Evolutionary conservation across 345 rosid species (phyloP).

Genomic region (Orychophragmus violaceus): DNA sequence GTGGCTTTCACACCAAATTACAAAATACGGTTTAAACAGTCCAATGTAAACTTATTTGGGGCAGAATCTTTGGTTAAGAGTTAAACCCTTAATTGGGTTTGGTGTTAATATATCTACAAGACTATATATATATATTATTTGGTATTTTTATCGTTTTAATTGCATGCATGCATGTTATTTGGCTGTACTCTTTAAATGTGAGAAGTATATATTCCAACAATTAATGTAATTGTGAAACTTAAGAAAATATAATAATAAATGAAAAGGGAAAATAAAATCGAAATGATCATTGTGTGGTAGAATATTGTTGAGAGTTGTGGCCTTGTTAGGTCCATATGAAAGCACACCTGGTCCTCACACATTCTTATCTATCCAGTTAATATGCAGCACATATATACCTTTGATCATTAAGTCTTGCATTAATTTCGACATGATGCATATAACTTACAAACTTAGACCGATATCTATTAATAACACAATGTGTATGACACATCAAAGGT

Average conservation of each 20-base stretch:
- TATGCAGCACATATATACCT: constrained; percentile 15
- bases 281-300: constrained; percentile 13
- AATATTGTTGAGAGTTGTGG: constrained; percentile 22
- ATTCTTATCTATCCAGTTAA: constrained; percentile 8
- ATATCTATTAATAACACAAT: neutral
- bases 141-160: constrained; percentile 19
- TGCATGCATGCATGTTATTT: constrained; percentile 30
- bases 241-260: neutral
- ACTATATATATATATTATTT: too few species aligned
- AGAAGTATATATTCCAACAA: constrained; percentile 32
- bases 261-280: neutral
- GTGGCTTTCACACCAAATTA: constrained; percentile 22
- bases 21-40: constrained; percentile 5
- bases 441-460: neutral
- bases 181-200: constrained; percentile 25
- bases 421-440: constrained; percentile 5
- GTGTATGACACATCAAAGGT: constrained; percentile 1
- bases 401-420: constrained; percentile 12
- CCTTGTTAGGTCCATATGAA: constrained; percentile 21
- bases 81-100: too few species aligned
- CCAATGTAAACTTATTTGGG: constrained; percentile 10
- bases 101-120: too few species aligned
- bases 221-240: constrained; percentile 11
- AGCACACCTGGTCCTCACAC: constrained; percentile 25
- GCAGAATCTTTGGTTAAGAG: too few species aligned